Base-by-base conservation (phyloP, 768 basidiomycete genomes). In the Phaeotremella fagi region DNA sequence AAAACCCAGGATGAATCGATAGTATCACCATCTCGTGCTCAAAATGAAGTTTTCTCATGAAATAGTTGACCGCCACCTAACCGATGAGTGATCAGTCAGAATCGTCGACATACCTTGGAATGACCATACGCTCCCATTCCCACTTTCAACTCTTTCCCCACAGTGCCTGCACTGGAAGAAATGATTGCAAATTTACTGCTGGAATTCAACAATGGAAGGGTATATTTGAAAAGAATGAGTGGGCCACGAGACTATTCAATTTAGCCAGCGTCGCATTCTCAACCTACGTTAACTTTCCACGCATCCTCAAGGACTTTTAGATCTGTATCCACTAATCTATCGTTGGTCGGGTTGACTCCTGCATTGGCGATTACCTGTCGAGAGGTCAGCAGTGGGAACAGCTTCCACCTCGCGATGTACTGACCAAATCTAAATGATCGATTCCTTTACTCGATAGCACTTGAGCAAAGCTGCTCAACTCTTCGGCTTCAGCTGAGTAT, bases 341-440 rank as follows among this genome's bases (percentile, higher is more conserved):
- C 44, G 15, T 37, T 16, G 25, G 50, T 57, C 12, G 53, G 28
- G 29, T 58, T 49, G 56, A 58, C 46, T 16, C 45, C 56, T 12
- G 56, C 56, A 48, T 58, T 58, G 27, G 51, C 50, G 36, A 58
- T 52, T 14, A 60, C 54, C n/a, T 33, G 31, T n/a, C n/a, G n/a
- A n/a, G n/a, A n/a, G n/a, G n/a, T n/a, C n/a, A n/a, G n/a, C n/a
- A n/a, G n/a, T n/a, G n/a, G n/a, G n/a, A n/a, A n/a, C n/a, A n/a
- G n/a, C n/a, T n/a, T n/a, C n/a, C n/a, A n/a, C n/a, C n/a, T n/a
- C n/a, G n/a, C n/a, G n/a, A n/a, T n/a, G n/a, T n/a, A n/a, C n/a
- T n/a, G n/a, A n/a, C n/a, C n/a, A n/a, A n/a, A n/a, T n/a, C n/a
- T n/a, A n/a, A n/a, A n/a, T n/a, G n/a, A n/a, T n/a, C n/a, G n/a